phyloP scores from a whole-genome alignment of 441 rosid species.

The Mallotus repandus region DNA sequence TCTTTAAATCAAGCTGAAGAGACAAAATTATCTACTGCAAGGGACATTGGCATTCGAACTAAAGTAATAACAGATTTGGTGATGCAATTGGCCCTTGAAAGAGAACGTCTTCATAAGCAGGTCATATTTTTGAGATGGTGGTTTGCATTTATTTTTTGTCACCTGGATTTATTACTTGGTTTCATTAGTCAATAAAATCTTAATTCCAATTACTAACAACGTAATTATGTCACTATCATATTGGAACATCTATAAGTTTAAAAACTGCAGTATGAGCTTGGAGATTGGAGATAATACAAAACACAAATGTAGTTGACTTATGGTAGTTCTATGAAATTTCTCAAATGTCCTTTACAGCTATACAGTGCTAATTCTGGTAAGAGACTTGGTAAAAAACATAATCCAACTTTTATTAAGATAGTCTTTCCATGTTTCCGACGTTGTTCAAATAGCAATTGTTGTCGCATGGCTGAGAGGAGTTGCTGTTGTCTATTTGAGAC shows the following conservation, averaged over 20 bases:
- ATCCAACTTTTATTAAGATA: too few relatives aligned
- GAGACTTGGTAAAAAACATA: too few relatives aligned
- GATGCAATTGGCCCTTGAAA: conserved; percentile 72
- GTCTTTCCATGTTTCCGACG: background rate
- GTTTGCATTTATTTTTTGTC: background rate
- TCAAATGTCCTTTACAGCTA: background rate
- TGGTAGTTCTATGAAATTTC: background rate
- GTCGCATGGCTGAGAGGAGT: background rate
- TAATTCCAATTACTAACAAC: background rate
- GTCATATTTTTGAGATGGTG: conserved; percentile 26
- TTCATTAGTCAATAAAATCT: background rate
- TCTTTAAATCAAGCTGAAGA: conserved; percentile 72
- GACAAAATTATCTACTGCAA: conserved; percentile 57
- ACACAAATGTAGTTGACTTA: background rate
- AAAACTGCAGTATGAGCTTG: background rate
- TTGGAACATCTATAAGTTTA: too few relatives aligned
- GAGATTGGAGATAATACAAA: background rate
- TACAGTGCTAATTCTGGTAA: too few relatives aligned
- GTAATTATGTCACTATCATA: background rate
- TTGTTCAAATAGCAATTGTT: background rate
- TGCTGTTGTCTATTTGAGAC: background rate
- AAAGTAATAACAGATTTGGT: conserved; percentile 74
- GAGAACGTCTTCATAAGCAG: conserved; percentile 89
- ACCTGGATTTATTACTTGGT: background rate
- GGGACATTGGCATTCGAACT: conserved; percentile 61